These are phyloP conservation scores for Kodamaea arcana DNA, from an alignment of 1,139 yeast species.

Conservation along the genomic window DNA sequence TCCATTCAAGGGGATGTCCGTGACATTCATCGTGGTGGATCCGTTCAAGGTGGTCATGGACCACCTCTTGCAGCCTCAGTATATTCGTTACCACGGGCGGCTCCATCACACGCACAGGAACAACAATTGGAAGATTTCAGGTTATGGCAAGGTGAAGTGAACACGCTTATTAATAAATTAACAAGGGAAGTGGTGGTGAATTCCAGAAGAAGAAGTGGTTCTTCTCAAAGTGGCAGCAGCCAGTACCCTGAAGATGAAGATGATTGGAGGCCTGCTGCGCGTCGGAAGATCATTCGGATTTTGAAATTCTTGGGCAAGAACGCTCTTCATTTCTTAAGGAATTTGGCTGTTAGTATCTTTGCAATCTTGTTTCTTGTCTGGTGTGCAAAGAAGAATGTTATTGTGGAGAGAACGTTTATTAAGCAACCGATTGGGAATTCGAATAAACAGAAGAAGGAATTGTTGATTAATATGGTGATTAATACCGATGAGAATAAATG, in stretches of 20 bases:
- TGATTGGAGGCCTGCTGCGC: constrained; percentile 24
- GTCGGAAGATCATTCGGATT: constrained; percentile 21
- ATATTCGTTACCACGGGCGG: constrained; percentile 16
- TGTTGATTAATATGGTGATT: constrained; percentile 42
- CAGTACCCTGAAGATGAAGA: constrained; percentile 9
- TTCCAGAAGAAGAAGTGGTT: constrained; percentile 5
- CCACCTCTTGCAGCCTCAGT: constrained; percentile 20
- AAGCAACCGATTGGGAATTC: constrained; percentile 23
- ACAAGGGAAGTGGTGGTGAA: constrained; percentile 31
- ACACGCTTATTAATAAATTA: constrained; percentile 36
- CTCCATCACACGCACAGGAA: constrained; percentile 5
- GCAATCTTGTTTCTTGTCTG: constrained; percentile 41
- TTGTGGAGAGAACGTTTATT: constrained; percentile 39
- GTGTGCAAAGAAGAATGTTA: constrained; percentile 42
- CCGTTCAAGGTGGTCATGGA: constrained; percentile 1
- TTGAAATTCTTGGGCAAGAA: constrained; percentile 28
- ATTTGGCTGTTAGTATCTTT: constrained; percentile 34
- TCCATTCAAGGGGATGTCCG: constrained; percentile 1
- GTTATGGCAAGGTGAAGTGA: constrained; percentile 46
- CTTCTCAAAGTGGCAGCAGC: not conserved
- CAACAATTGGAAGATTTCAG: constrained; percentile 33
- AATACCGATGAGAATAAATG: constrained; percentile 45
- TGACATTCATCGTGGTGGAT: constrained; percentile 1
- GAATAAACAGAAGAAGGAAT: constrained; percentile 30
- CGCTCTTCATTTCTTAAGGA: constrained; percentile 28